Base-by-base conservation (phyloP, 192 early-diverging fungal species). In the Coemansia sp. region DNA sequence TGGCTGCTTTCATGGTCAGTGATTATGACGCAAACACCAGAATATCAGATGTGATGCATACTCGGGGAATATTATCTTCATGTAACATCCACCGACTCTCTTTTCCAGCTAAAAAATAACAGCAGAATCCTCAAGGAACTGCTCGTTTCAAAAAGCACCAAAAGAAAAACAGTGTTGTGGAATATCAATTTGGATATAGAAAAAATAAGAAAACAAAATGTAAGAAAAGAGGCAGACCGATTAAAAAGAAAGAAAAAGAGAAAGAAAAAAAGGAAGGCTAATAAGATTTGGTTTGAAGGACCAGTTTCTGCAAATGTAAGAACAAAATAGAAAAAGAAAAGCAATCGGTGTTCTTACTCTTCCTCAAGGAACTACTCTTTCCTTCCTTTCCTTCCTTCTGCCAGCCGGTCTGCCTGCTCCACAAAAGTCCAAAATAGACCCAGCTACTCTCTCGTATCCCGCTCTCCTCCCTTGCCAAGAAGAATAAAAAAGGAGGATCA, bases 151-250 rank as follows among this genome's bases (percentile, higher is more conserved):
- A 19, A 52, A 19, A 4, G 11, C 19, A 22, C 2, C 2, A 8
- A 52, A 52, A 52, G 6, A 19, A 52, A 52, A 6, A 10, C 4
- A 32, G 32, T 32, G 32, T 32, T 32, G 32, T 32, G 32, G 22
- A 52, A 52, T 52, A 21, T 52, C 47, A 48, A 48, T 48, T 48
- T 46, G 19, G 42, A 26, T 47, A 32, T 32, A 32, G 10, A 13
- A 51, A 51, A 61, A 18, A 65, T 39, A 49, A 46, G 47, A 65
- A 51, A 59, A 65, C 26, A 61, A 57, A 54, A 58, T 45, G 43
- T 21, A 9, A 61, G 15, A 15, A 15, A 15, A n/a, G n/a, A 59
- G 39, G 15, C 11, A 55, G 22, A 45, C 11, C 37, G 19, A 61
- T 9, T n/a, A 61, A 26, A 63, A 39, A 46, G n/a, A 32, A 16